Percentiles rank a stretch among this genome's conserved stretches.
These are phyloP conservation scores for Cucurbita argyrosperma DNA, from an alignment of 306 rosid genomes.

Conservation along the genomic window DNA sequence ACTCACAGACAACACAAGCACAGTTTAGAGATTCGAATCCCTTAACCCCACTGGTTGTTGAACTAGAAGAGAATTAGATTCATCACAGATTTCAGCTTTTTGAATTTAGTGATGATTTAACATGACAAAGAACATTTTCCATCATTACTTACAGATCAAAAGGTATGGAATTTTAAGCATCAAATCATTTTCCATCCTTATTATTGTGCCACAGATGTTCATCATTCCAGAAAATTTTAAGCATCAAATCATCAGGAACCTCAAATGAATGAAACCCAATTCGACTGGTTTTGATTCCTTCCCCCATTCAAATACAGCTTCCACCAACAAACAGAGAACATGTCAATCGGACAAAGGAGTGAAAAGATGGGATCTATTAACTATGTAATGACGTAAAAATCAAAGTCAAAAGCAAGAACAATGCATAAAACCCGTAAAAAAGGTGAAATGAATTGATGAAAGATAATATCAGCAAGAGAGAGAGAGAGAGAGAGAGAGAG, in stretches of 20 bases:
- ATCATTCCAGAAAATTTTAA: too few species aligned
- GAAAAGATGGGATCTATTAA: neutral
- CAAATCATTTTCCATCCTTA: neutral
- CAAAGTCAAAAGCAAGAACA: neutral
- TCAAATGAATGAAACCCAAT: neutral
- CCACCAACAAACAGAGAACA: neutral
- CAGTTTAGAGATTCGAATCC: neutral
- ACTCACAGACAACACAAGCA: neutral
- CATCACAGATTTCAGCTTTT: neutral
- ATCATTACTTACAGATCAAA: neutral
- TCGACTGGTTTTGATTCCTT: neutral
- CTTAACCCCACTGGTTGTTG: neutral
- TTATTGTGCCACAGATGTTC: too few species aligned
- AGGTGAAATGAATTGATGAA: neutral
- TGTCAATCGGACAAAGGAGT: too few species aligned
- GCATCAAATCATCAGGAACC: neutral
- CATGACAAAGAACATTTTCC: neutral
- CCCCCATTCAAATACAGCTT: neutral
- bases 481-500: too few species aligned
- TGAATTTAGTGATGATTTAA: neutral
- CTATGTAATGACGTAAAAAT: neutral
- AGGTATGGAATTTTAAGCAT: too few species aligned
- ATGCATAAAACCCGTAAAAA: neutral
- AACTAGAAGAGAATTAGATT: too few species aligned
- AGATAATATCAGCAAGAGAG: neutral